These are phyloP conservation scores for Globisporangium solare DNA, from an alignment of 352 stramenopile genomes.

Conservation along the genomic window DNA sequence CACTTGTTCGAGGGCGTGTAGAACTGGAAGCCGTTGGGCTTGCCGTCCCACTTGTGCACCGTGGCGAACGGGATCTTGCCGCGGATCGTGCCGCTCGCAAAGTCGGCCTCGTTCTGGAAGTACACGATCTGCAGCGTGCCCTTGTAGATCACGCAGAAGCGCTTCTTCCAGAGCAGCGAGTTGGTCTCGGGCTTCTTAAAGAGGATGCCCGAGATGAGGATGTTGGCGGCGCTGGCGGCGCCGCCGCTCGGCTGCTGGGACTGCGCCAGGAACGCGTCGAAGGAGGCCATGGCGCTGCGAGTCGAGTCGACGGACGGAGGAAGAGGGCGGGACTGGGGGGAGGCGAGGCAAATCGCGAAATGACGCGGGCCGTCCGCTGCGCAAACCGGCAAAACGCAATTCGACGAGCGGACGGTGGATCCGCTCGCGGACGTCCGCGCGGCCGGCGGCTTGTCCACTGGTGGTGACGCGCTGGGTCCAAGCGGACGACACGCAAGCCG, in stretches of 20 bases:
- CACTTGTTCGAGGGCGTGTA: constrained; percentile 81
- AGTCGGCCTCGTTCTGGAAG: constrained; percentile 69
- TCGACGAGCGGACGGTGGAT: no score
- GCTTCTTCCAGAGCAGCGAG: constrained; percentile 85
- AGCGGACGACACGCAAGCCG: no score
- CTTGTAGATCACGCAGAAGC: constrained; percentile 79
- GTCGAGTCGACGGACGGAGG: background rate
- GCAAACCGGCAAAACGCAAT: no score
- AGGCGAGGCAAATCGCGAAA: constrained; percentile 17
- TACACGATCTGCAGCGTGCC: constrained; percentile 76
- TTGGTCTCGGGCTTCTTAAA: constrained; percentile 85
- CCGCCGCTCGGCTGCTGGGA: constrained; percentile 37
- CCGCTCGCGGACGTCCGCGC: no score
- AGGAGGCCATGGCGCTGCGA: constrained; percentile 23
- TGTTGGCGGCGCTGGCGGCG: constrained; percentile 23
- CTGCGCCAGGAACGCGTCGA: constrained; percentile 52
- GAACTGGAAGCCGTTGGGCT: constrained; percentile 85
- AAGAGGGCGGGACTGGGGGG: background rate
- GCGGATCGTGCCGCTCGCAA: constrained; percentile 65
- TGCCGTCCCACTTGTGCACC: constrained; percentile 82
- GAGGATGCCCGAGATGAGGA: constrained; percentile 62
- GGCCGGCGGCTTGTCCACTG: no score
- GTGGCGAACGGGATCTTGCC: constrained; percentile 81
- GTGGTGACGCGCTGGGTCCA: no score
- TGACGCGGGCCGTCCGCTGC: constrained; percentile 2